These are phyloP conservation scores for Gloeopeniophorella convolvens DNA, from an alignment of 768 basidiomycete genomes.

Conservation along the genomic window DNA sequence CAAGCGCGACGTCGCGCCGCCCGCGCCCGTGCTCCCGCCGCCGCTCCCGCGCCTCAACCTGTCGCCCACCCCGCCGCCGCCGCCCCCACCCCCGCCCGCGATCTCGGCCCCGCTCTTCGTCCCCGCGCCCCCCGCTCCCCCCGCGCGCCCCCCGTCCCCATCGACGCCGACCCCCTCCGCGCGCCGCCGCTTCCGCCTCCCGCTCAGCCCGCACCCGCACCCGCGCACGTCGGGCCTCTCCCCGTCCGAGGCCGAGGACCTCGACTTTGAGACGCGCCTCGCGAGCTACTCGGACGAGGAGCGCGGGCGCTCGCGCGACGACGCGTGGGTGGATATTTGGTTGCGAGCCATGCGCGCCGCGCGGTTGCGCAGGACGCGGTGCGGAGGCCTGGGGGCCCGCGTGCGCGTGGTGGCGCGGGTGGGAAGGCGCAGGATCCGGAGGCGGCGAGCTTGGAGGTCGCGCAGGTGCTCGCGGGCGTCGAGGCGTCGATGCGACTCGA, in stretches of 20 bases:
- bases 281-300: slow-evolving; percentile 53
- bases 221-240: slow-evolving; percentile 43
- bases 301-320: slow-evolving; percentile 45
- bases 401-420: slow-evolving; percentile 31
- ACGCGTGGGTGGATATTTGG: slow-evolving; percentile 88
- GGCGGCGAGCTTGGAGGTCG: slow-evolving; percentile 65
- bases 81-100: neutral
- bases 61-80: neutral
- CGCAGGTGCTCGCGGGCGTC: slow-evolving; percentile 59
- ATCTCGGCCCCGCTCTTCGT: slow-evolving; percentile 7
- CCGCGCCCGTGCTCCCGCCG: neutral
- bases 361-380: slow-evolving; percentile 52
- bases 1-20: slow-evolving; percentile 12
- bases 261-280: slow-evolving; percentile 79
- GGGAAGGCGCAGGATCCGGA: slow-evolving; percentile 72
- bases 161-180: slow-evolving; percentile 32
- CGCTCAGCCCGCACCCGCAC: slow-evolving; percentile 43
- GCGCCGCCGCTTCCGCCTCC: slow-evolving; percentile 54
- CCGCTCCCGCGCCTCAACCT: neutral
- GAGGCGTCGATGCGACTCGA: slow-evolving; percentile 37
- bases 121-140: neutral
- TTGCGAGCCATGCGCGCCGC: slow-evolving; percentile 48
- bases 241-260: slow-evolving; percentile 72
- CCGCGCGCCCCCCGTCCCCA: slow-evolving; percentile 23
- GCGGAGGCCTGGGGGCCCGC: slow-evolving; percentile 23